Conservation (phyloP, 306 rosid species). For the Carpinus viminea region DNA sequence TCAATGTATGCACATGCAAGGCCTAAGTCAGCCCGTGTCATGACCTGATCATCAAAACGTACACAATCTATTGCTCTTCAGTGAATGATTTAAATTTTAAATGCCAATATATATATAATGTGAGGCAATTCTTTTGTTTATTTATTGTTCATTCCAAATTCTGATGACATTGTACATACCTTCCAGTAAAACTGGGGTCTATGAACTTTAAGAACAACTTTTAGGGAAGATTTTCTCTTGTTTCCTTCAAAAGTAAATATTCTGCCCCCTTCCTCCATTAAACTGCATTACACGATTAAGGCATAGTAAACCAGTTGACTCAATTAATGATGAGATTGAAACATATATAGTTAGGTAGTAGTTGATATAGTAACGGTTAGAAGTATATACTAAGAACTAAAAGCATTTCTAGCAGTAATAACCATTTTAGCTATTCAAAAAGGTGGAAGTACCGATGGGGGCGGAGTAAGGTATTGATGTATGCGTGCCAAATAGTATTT, state of each 20-base stretch:
- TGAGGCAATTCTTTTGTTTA: no score
- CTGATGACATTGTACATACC: slow-evolving; percentile 34
- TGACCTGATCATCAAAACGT: slow-evolving; percentile 48
- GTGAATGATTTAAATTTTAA: no score
- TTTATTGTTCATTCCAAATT: no score
- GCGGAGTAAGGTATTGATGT: no score
- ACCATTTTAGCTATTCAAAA: no score
- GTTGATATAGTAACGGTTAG: no score
- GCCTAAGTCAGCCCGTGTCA: slow-evolving; percentile 91
- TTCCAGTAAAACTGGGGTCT: slow-evolving; percentile 90
- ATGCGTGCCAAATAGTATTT: no score
- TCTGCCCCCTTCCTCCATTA: slow-evolving; percentile 87
- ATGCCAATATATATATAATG: no score
- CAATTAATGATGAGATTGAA: no score
- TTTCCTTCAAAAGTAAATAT: slow-evolving; percentile 72
- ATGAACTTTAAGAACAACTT: slow-evolving; percentile 56
- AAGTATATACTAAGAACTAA: background rate
- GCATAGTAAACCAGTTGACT: background rate
- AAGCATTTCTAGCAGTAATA: background rate
- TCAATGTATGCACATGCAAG: slow-evolving; percentile 83
- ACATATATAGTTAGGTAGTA: background rate
- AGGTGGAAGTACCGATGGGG: no score
- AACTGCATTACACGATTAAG: slow-evolving; percentile 32
- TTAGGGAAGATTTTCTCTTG: slow-evolving; percentile 35
- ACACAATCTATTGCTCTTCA: slow-evolving; percentile 2